These are phyloP conservation scores for Tetrahymena borealis DNA, from an alignment of 73 alveolate genomes.

Conservation along the genomic window DNA sequence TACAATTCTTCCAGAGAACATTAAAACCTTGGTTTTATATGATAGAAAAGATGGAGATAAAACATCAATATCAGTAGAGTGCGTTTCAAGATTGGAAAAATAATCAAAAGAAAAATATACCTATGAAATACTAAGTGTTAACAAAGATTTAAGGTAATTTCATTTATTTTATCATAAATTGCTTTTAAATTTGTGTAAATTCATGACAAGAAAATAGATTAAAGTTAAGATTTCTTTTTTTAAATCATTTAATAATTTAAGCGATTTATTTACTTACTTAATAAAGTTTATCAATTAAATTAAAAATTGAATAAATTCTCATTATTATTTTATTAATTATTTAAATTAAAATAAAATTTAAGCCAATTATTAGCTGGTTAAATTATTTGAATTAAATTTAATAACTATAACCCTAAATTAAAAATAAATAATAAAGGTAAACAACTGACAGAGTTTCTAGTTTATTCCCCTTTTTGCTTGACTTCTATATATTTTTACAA, in stretches of 20 bases:
- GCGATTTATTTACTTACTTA: too few relatives aligned
- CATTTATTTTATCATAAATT: not conserved
- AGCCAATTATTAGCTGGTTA: too few relatives aligned
- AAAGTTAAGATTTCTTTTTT: too few relatives aligned
- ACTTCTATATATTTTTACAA: not conserved
- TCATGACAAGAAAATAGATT: too few relatives aligned
- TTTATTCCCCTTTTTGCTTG: not conserved
- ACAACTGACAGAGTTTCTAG: not conserved
- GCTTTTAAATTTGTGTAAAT: not conserved
- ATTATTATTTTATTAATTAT: too few relatives aligned
- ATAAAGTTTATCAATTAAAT: too few relatives aligned
- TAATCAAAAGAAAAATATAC: not conserved
- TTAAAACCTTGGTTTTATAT: not conserved
- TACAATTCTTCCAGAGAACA: not conserved
- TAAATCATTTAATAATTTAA: too few relatives aligned
- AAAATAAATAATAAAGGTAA: not conserved
- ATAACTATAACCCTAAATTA: too few relatives aligned
- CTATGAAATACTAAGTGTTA: not conserved
- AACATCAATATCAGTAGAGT: not conserved
- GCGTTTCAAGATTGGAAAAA: not conserved
- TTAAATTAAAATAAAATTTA: too few relatives aligned
- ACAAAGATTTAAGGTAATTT: not conserved
- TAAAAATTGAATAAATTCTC: too few relatives aligned
- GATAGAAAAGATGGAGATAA: not conserved
- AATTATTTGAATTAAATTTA: too few relatives aligned